Conservation (phyloP, 352 stramenopile genomes). For the Phytophthora multivora region DNA sequence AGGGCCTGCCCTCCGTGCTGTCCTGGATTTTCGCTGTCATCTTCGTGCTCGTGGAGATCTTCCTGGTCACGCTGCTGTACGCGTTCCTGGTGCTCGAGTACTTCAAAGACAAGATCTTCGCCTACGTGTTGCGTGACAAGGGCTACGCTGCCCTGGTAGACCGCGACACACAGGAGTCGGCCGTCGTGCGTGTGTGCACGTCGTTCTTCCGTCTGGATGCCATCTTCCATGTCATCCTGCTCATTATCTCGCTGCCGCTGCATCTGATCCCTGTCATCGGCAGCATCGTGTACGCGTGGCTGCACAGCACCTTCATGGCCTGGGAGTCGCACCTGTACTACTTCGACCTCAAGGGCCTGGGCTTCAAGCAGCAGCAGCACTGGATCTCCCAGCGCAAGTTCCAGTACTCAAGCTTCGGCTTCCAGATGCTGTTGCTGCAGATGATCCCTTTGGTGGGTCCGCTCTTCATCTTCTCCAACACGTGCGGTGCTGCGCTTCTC, state of each 20-base stretch:
- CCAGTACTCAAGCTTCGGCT: conserved; percentile 60
- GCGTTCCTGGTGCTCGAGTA: conserved; percentile 51
- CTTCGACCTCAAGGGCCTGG: conserved; percentile 54
- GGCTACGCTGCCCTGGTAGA: conserved; percentile 39
- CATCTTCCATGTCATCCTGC: conserved; percentile 46
- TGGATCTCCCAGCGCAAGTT: conserved; percentile 45
- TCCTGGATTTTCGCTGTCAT: conserved; percentile 59
- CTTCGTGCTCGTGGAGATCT: conserved; percentile 62
- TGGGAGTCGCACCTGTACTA: conserved; percentile 70
- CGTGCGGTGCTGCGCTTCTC: conserved; percentile 57
- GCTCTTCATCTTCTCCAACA: conserved; percentile 71
- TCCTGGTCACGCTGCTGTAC: conserved; percentile 54
- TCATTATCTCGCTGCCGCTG: conserved; percentile 60
- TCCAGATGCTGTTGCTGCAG: conserved; percentile 58
- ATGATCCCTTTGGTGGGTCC: conserved; percentile 59
- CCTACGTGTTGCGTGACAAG: conserved; percentile 47
- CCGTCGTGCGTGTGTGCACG: conserved; percentile 42
- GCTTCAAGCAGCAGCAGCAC: conserved; percentile 52
- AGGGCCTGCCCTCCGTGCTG: conserved; percentile 39
- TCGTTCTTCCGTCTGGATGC: conserved; percentile 52
- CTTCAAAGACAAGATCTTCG: conserved; percentile 66
- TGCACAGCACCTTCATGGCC: conserved; percentile 57
- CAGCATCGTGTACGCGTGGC: conserved; percentile 56
- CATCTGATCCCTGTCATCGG: conserved; percentile 63
- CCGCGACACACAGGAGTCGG: conserved; percentile 37